Percentiles rank a stretch among this genome's conserved stretches.
These are phyloP conservation scores for Penicillium atrosanguineum DNA, from an alignment of 495 filamentous ascomycete species.

Conservation along the genomic window DNA sequence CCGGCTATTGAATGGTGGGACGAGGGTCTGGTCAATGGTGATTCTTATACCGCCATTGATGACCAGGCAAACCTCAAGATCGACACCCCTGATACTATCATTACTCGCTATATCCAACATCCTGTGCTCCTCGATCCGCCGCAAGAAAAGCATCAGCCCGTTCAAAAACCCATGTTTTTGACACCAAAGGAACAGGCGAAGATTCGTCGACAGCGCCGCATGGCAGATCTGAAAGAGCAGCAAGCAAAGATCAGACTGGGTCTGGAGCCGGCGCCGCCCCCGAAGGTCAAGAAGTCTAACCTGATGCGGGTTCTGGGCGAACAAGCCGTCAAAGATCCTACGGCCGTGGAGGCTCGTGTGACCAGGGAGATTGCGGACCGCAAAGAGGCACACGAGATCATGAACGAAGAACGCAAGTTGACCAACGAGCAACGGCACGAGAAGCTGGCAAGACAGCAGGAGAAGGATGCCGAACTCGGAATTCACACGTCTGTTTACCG, in stretches of 20 bases:
- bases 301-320: slow-evolving; percentile 97
- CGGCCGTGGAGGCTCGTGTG: slow-evolving; percentile 92
- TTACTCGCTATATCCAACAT: slow-evolving; percentile 89
- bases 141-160: slow-evolving; percentile 75
- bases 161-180: slow-evolving; percentile 87
- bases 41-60: slow-evolving; percentile 68
- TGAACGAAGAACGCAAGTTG: slow-evolving; percentile 85
- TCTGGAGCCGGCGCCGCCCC: slow-evolving; percentile 81
- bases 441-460: slow-evolving; percentile 79
- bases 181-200: slow-evolving; percentile 91
- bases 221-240: slow-evolving; percentile 89
- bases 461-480: slow-evolving; percentile 83
- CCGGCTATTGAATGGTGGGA: slow-evolving; percentile 99
- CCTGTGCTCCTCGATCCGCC: slow-evolving; percentile 89
- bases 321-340: slow-evolving; percentile 95
- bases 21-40: slow-evolving; percentile 73
- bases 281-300: slow-evolving; percentile 93
- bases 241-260: slow-evolving; percentile 94
- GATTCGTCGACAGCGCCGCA: slow-evolving; percentile 82
- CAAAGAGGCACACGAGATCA: slow-evolving; percentile 65
- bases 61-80: slow-evolving; percentile 67
- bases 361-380: slow-evolving; percentile 88
- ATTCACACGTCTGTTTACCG: slow-evolving; percentile 82
- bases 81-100: slow-evolving; percentile 72
- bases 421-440: slow-evolving; percentile 87